These are phyloP conservation scores for Venturia oleaginea DNA, from an alignment of 2,329 filamentous ascomycete genomes.

Conservation along the genomic window DNA sequence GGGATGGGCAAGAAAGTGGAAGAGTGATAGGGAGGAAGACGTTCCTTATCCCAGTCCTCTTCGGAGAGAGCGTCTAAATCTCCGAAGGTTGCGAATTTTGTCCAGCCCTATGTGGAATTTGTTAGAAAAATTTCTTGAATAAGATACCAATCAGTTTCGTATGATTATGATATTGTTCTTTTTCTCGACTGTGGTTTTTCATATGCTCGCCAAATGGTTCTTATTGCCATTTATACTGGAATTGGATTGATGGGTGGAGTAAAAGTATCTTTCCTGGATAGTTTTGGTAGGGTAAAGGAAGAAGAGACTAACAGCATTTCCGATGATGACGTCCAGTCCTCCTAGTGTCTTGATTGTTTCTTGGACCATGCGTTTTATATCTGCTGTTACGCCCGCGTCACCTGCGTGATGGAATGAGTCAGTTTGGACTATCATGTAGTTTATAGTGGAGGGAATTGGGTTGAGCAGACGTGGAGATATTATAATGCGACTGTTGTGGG, in stretches of 20 bases:
- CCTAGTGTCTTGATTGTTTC: conserved; percentile 53
- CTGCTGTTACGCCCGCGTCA: conserved; percentile 52
- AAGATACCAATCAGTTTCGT: too few species aligned
- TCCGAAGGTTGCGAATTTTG: conserved; percentile 47
- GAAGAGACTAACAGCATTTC: conserved; percentile 51
- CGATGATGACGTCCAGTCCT: conserved; percentile 67
- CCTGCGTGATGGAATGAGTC: conserved; percentile 19
- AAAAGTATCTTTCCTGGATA: too few species aligned
- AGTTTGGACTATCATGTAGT: too few species aligned
- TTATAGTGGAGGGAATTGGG: too few species aligned
- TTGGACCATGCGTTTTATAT: conserved; percentile 51
- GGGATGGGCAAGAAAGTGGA: not conserved
- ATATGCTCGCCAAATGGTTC: too few species aligned
- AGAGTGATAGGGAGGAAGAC: not conserved
- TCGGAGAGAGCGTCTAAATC: conserved; percentile 51
- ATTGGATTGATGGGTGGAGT: too few species aligned
- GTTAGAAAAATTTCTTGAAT: not conserved
- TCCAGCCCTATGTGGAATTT: conserved; percentile 47
- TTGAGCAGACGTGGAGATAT: too few species aligned
- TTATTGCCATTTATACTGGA: too few species aligned
- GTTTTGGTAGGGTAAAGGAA: too few species aligned
- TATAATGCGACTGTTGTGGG: too few species aligned
- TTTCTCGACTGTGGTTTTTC: too few species aligned
- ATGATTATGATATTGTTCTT: too few species aligned
- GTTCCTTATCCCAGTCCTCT: conserved; percentile 54